Evolutionary conservation across 2,329 filamentous ascomycete genomes (phyloP).

Genomic region (Xylariaceae sp.): DNA sequence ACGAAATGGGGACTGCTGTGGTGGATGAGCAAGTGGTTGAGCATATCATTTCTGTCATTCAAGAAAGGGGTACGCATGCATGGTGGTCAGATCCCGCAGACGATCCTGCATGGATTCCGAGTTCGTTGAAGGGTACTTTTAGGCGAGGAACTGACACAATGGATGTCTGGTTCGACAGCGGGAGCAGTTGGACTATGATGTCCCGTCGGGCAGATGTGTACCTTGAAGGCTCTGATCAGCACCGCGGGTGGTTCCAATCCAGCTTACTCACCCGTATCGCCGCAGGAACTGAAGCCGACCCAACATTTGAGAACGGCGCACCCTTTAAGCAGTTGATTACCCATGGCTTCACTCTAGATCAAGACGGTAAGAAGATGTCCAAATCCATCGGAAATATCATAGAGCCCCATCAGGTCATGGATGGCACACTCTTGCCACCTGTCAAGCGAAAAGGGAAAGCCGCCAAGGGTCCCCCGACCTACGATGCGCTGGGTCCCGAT

Average conservation of each 20-base stretch:
- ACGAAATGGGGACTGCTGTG: conserved; percentile 74
- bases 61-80: conserved; percentile 81
- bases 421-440: conserved; percentile 77
- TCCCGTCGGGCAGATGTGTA: conserved; percentile 77
- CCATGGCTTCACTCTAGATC: conserved; percentile 92
- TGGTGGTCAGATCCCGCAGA: conserved; percentile 89
- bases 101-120: conserved; percentile 78
- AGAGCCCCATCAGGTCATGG: conserved; percentile 81
- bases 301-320: conserved; percentile 50
- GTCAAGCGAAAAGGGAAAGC: conserved; percentile 66
- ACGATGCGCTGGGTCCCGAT: conserved; percentile 82
- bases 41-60: conserved; percentile 82
- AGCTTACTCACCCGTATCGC: conserved; percentile 88
- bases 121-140: conserved; percentile 66
- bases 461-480: conserved; percentile 49
- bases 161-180: conserved; percentile 99
- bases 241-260: conserved; percentile 98
- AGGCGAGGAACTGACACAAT: conserved; percentile 90
- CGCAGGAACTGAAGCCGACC: conserved; percentile 53
- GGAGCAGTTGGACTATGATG: conserved; percentile 83
- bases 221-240: conserved; percentile 93
- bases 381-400: conserved; percentile 94
- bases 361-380: conserved; percentile 95
- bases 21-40: conserved; percentile 79
- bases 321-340: conserved; percentile 93